Conservation (phyloP, 176 grass and related monocot species). For the Cymbopogon citratus region DNA sequence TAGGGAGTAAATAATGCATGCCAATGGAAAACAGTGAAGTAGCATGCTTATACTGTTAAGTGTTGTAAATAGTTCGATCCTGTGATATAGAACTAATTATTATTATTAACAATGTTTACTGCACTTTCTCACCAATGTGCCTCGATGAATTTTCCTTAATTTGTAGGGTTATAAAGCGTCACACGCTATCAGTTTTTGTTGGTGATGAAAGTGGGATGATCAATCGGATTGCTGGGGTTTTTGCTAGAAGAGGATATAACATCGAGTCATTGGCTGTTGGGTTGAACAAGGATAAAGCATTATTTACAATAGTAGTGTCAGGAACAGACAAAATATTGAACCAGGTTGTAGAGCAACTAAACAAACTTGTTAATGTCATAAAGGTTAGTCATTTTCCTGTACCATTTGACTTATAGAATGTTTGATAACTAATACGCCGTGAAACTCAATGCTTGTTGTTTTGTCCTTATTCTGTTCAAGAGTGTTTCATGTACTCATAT, state of each 20-base stretch:
- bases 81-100: background rate
- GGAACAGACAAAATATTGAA: slow-evolving; percentile 67
- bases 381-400: slow-evolving; percentile 40
- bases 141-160: background rate
- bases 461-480: background rate
- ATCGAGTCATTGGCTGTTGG: slow-evolving; percentile 78
- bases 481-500: background rate
- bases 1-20: background rate
- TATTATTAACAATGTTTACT: background rate
- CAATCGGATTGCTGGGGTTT: slow-evolving; percentile 75
- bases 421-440: background rate
- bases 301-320: slow-evolving; percentile 72
- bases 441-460: background rate
- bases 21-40: background rate
- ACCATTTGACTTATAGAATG: background rate
- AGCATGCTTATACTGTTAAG: background rate
- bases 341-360: slow-evolving; percentile 64
- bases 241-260: slow-evolving; percentile 78
- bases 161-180: slow-evolving; percentile 41
- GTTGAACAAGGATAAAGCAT: slow-evolving; percentile 68
- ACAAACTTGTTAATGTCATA: slow-evolving; percentile 80
- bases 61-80: background rate
- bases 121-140: background rate
- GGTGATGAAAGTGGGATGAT: slow-evolving; percentile 86
- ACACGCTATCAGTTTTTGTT: slow-evolving; percentile 75